Conservation (phyloP, 2,329 filamentous ascomycete genomes). For the Cytospora leucostoma region DNA sequence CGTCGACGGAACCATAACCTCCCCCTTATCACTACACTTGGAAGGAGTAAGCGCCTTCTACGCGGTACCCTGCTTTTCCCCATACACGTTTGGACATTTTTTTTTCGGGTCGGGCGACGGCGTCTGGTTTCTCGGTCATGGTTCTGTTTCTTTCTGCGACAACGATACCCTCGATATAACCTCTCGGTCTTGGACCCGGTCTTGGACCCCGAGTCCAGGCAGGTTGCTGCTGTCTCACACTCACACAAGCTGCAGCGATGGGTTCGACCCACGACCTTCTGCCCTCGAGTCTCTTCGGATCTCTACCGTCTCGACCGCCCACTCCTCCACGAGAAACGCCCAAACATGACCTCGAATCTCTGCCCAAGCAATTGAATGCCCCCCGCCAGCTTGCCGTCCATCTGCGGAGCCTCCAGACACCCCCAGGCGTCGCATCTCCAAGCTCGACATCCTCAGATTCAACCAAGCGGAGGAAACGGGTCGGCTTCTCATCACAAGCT, state of each 20-base stretch:
- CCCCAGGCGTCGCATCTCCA: slow-evolving; percentile 50
- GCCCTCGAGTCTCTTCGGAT: slow-evolving; percentile 49
- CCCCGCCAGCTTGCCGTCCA: slow-evolving; percentile 41
- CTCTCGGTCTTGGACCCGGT: slow-evolving; percentile 5
- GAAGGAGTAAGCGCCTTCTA: slow-evolving; percentile 13
- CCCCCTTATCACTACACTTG: not conserved
- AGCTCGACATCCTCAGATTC: slow-evolving; percentile 45
- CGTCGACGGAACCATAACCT: not conserved
- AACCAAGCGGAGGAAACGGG: slow-evolving; percentile 53
- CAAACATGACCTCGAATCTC: slow-evolving; percentile 40
- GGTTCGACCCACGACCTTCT: slow-evolving; percentile 24
- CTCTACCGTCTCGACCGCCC: slow-evolving; percentile 61
- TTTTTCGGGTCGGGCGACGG: slow-evolving; percentile 3
- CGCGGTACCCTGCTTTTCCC: not conserved
- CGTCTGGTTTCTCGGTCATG: slow-evolving; percentile 17
- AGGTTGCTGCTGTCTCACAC: slow-evolving; percentile 29
- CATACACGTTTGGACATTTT: slow-evolving; percentile 8
- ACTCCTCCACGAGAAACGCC: slow-evolving; percentile 63
- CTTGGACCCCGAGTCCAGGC: slow-evolving; percentile 12
- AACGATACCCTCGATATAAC: slow-evolving; percentile 13
- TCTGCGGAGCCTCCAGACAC: slow-evolving; percentile 51
- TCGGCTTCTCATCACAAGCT: slow-evolving; percentile 59
- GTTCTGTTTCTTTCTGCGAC: slow-evolving; percentile 9
- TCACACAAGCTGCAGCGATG: slow-evolving; percentile 28
- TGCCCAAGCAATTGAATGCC: slow-evolving; percentile 39